Evolutionary conservation across 2,329 filamentous ascomycete species (phyloP), one percentile per base, ranked within the genome.

Genomic region (Mariannaea sp.): DNA sequence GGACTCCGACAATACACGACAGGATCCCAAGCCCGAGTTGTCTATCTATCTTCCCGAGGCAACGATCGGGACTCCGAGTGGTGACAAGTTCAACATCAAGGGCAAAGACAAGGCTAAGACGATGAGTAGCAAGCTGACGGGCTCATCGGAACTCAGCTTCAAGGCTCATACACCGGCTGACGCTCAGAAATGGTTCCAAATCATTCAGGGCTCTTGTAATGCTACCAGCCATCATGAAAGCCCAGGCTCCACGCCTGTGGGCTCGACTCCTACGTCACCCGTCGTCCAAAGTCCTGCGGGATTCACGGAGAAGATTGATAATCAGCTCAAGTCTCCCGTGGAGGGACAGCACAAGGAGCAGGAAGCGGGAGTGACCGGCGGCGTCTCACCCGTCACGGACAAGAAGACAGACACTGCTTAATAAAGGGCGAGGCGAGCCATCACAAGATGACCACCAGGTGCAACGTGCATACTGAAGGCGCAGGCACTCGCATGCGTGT

Each of bases 11-110:
- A 82, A 85, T 67, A 62, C 80, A 45, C 79, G 80, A 41, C 75
- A 84, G 65, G 90, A 96, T 57, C 90, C 91, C 8, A 80, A 82
- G 51, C 93, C 94, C 0, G 93, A 99, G 70, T 78, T 94, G 33
- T 94, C 89, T 12, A 84, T 99, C 61, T 97, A 93, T 73, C 85
- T 99, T 1, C 92, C 94, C 9, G 94, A 99, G 65, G 95, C 93
- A 64, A 74, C 87, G 39, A 83, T 97, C 52, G 90, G 92, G 53
- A 68, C 75, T 1, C 82, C 83, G 10, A 85, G 80, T 60, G 92
- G 89, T 48, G 83, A 87, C 55, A 97, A 96, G 74, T 97, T 99
- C 80, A 90, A 85, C 67, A 81, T 99, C 72, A 96, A 96, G 78
- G 94, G 94, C 72, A 97, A 97, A 74, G 92, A 99, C 70, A 84